Base-by-base conservation (phyloP, 192 early-diverging fungal genomes). In the Entomortierella parvispora region DNA sequence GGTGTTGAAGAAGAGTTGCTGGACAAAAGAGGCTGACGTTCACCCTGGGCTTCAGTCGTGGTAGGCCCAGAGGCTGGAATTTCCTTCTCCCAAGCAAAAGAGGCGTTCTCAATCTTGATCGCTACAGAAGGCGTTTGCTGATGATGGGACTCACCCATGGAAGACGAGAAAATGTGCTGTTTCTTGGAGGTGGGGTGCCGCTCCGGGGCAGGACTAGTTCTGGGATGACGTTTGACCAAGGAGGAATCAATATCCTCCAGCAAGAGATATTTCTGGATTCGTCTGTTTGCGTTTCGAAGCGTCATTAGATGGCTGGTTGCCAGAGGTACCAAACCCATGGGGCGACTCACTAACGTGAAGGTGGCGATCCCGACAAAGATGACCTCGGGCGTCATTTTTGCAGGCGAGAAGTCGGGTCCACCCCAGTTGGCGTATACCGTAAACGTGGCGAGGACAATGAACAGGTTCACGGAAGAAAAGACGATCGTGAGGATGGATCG, bases 331-430 rank as follows among this genome's bases (percentile, higher is more conserved):
- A 79, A 34, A 4, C 68, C 68, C 32, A 90, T 70, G 2, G 87
- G 88, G 18, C 83, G 69, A 17, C 87, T 74, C n/a, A 93, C 53
- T 33, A 80, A 80, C 10, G 86, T 86, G 65, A 92, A 92, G 11
- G 93, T 64, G 5, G 87, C 79, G 23, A 92, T 77, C 37, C 84
- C 80, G 8, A 89, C 88, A 75, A 92, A 93, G 6, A 90, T 88
- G 33, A 89, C 66, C 37, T 75, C 63, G 2, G 71, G 58, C 8
- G 71, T 75, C 42, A 75, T 65, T 5, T 65, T 58, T 5, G 52
- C 71, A 9, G 71, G 71, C 2, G 63, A 66, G 28, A 54, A 66
- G n/a, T 63, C 50, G 4, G 71, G 71, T 40, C 71, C 63, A 20
- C 71, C 71, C 45, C 55, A 60, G 63, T 65, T 66, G 4, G 63